Evolutionary conservation across 495 filamentous ascomycete genomes (phyloP).

Genomic region (Tuber magnatum): DNA sequence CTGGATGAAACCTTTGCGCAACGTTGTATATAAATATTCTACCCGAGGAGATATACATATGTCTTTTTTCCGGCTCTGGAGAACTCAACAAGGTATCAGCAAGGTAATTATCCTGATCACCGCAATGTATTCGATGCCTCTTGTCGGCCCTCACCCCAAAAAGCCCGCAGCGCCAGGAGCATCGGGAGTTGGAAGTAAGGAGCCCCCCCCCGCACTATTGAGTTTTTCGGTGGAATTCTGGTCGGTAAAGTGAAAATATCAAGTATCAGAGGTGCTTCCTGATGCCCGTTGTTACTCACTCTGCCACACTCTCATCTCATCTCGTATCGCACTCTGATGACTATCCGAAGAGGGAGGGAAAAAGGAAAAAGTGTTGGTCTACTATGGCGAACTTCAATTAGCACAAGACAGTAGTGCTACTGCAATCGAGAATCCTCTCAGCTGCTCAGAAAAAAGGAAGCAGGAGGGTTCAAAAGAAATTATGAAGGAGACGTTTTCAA

Average conservation of each 20-base stretch:
- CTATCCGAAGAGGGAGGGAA: not conserved
- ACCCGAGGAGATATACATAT: not conserved
- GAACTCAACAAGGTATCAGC: not conserved
- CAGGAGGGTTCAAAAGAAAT: not conserved
- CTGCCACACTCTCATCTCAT: not conserved
- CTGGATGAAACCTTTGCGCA: not conserved
- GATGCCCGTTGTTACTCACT: not conserved
- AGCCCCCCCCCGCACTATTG: not conserved
- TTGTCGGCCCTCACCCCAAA: not conserved
- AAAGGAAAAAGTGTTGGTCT: not conserved
- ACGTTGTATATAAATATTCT: not conserved
- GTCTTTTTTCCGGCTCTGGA: not conserved
- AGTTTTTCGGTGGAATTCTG: not conserved
- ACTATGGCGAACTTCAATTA: not conserved
- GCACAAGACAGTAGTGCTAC: not conserved
- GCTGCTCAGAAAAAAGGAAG: not conserved
- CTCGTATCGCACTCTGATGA: not conserved
- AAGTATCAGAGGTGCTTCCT: not conserved
- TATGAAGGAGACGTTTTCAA: not conserved
- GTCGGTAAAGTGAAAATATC: not conserved
- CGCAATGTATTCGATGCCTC: not conserved
- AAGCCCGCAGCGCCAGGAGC: not conserved
- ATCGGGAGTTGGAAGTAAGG: not conserved
- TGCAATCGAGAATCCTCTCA: not conserved
- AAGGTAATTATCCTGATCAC: not conserved